Conservation (phyloP, 2,329 filamentous ascomycete genomes). For the Colletotrichum tofieldiae region DNA sequence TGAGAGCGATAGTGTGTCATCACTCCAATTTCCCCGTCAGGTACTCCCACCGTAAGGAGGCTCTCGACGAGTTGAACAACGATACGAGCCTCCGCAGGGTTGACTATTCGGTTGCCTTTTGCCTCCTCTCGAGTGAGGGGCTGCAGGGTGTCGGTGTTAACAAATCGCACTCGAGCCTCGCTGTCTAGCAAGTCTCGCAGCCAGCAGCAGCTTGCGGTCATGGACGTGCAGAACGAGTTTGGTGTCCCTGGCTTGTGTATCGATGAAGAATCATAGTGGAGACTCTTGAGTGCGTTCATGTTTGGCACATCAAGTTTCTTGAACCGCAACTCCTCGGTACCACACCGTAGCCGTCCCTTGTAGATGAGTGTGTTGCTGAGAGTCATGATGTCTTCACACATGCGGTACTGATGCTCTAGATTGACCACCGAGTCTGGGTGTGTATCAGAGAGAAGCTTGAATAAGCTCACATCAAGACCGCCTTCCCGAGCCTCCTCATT, state of each 20-base stretch:
- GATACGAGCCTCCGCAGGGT: constrained; percentile 84
- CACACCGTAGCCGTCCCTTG: constrained; percentile 90
- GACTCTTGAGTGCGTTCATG: constrained; percentile 71
- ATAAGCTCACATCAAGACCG: constrained; percentile 92
- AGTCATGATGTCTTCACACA: constrained; percentile 97
- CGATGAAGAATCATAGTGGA: constrained; percentile 70
- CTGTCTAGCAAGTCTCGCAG: constrained; percentile 80
- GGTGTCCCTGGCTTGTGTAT: constrained; percentile 59
- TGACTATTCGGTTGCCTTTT: constrained; percentile 89
- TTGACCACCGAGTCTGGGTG: constrained; percentile 92
- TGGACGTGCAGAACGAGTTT: constrained; percentile 70
- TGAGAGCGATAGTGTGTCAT: constrained; percentile 98
- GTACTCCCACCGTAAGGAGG: constrained; percentile 82
- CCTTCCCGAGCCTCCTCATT: constrained; percentile 90
- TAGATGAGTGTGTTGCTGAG: constrained; percentile 96
- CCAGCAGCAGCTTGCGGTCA: constrained; percentile 76
- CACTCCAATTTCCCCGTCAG: constrained; percentile 85
- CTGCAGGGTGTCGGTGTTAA: constrained; percentile 87
- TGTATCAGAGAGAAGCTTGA: constrained; percentile 91
- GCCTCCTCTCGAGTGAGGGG: constrained; percentile 78
- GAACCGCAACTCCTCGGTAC: constrained; percentile 81
- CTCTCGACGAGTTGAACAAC: constrained; percentile 85
- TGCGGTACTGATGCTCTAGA: constrained; percentile 96
- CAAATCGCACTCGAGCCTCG: constrained; percentile 82
- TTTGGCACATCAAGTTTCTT: constrained; percentile 79